Evolutionary conservation across 2,329 filamentous ascomycete genomes (phyloP).

Genomic region (Microcyclospora tardicrescens): DNA sequence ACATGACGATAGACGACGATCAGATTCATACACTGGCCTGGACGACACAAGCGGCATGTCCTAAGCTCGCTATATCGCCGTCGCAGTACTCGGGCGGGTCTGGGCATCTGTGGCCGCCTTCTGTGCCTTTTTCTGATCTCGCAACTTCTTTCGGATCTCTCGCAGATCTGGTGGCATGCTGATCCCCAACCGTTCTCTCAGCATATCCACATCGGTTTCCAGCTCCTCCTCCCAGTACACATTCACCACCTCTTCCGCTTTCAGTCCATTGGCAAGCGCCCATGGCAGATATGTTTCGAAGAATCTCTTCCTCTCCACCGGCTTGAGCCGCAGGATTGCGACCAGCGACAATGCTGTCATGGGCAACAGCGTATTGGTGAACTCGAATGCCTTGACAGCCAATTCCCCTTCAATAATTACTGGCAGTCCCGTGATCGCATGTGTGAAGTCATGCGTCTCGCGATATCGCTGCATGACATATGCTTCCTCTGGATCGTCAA

Average conservation of each 20-base stretch:
- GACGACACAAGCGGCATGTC: no score
- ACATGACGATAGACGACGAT: no score
- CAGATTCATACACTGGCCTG: no score
- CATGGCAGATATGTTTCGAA: conserved; percentile 70
- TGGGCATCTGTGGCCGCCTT: conserved; percentile 33
- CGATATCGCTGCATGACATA: conserved; percentile 98
- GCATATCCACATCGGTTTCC: conserved; percentile 63
- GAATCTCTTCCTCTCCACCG: conserved; percentile 53
- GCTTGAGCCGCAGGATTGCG: conserved; percentile 53
- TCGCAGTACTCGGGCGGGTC: conserved; percentile 2
- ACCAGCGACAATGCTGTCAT: conserved; percentile 87
- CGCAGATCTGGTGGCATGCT: conserved; percentile 81
- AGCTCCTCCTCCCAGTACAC: conserved; percentile 97
- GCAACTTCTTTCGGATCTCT: conserved; percentile 57
- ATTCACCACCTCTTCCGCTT: conserved; percentile 73
- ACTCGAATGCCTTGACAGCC: conserved; percentile 96
- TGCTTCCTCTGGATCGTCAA: conserved; percentile 88
- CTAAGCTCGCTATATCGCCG: conserved; percentile 1
- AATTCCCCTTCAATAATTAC: conserved; percentile 91
- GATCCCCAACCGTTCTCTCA: conserved; percentile 65
- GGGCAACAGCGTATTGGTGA: conserved; percentile 81
- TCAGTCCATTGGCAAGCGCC: conserved; percentile 72
- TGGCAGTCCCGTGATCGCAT: conserved; percentile 82
- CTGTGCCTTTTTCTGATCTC: conserved; percentile 53
- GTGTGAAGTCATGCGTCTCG: conserved; percentile 96